These are phyloP conservation scores for Microcera coccophila DNA, from an alignment of 2,329 filamentous ascomycete species.

Conservation along the genomic window DNA sequence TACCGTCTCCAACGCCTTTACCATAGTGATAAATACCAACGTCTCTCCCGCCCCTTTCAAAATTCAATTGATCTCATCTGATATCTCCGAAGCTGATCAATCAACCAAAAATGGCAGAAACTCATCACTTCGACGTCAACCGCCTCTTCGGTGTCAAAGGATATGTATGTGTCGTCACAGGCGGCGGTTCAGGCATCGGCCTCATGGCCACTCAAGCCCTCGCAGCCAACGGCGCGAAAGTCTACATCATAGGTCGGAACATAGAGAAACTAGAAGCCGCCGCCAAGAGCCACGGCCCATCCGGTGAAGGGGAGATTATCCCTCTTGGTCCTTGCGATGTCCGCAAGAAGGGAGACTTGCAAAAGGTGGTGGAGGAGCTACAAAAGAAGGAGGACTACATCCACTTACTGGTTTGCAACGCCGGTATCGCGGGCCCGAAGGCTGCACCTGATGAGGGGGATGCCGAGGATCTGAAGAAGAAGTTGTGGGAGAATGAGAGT, in stretches of 20 bases:
- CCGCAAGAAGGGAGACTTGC: background rate
- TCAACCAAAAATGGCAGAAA: constrained; percentile 1
- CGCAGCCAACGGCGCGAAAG: background rate
- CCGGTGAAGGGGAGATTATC: background rate
- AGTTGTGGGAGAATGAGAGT: constrained; percentile 1
- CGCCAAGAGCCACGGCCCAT: background rate
- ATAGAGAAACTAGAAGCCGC: background rate
- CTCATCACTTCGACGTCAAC: constrained; percentile 2
- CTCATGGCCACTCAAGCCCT: constrained; percentile 1
- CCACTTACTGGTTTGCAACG: background rate
- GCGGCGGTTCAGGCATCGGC: background rate
- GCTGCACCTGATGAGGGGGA: background rate
- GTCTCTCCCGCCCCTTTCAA: too few species aligned
- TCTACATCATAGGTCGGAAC: constrained; percentile 1
- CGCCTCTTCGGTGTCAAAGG: background rate
- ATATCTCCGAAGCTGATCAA: too few species aligned
- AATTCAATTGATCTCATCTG: too few species aligned
- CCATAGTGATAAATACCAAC: too few species aligned
- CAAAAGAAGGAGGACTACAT: background rate
- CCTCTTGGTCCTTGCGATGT: background rate
- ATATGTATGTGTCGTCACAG: background rate
- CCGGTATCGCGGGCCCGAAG: background rate
- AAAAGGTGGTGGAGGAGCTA: background rate
- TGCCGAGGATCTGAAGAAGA: background rate
- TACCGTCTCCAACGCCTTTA: too few species aligned